Base-by-base conservation (phyloP, 306 rosid species). In the Elaeagnus macrophylla region DNA sequence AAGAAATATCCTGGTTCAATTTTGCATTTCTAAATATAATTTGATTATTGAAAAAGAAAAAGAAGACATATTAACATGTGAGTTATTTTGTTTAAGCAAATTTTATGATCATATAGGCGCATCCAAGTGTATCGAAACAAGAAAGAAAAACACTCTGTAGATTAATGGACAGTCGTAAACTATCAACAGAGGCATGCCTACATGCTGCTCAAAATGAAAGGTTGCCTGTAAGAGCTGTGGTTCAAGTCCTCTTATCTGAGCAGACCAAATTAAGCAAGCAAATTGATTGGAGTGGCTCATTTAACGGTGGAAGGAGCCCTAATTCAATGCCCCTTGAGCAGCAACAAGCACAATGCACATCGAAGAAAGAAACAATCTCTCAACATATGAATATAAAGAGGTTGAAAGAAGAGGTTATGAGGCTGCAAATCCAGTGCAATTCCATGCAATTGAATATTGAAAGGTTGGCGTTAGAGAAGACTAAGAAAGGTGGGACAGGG, bases 171-270 rank as follows among this genome's bases (percentile, higher is more conserved):
- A 76, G 85, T 71, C 67, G 93, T 18, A 91, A 91, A 59, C 87
- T 91, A 11, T 78, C 93, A 11, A 75, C 83, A 10, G 97, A 91
- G 61, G 97, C 96, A 2, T 83, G 95, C 56, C 72, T 86, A 39
- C 97, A 91, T 51, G 96, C 97, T 10, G 83, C 93, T 14, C 96
- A 91, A 53, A 91, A 91, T 63, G 99, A 91, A 40, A 69, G 99
- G n/a, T 67, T 91, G 37, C 96, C 99, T 0, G 89, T 91, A 6
- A 79, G 99, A 66, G 93, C 96, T 1, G 93, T 91, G 6, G 82
- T 91, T 65, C 99, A 84, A 64, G 95, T 91, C 4, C 82, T 91
- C 3, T 84, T 91, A 73, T 82, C 85, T 0, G 95, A 84, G 72
- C 95, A 86, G 45, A 71, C 66, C 11, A 86, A 80, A 56, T 76